phyloP scores from a whole-genome alignment of 2,329 filamentous ascomycete genomes.

The Colletotrichum lini region DNA sequence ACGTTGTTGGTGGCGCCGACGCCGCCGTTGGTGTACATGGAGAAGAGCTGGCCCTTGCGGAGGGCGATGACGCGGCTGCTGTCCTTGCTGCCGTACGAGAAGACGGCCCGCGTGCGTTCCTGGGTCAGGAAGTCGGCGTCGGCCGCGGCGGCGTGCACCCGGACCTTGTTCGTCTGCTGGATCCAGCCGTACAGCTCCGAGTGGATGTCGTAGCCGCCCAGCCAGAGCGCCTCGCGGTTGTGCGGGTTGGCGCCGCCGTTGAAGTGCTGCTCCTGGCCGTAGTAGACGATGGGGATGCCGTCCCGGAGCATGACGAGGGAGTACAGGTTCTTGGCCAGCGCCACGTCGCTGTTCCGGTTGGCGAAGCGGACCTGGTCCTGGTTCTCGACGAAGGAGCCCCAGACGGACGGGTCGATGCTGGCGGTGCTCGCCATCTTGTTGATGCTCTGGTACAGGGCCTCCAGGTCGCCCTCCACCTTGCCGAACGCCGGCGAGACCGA shows the following conservation, averaged over 20 bases:
- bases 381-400: conserved; percentile 68
- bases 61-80: conserved; percentile 40
- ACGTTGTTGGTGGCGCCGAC: conserved; percentile 49
- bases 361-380: conserved; percentile 68
- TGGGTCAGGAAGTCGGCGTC: conserved; percentile 33
- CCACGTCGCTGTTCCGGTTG: conserved; percentile 65
- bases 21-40: conserved; percentile 58
- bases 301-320: conserved; percentile 72
- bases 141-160: conserved; percentile 45
- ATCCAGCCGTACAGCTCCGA: conserved; percentile 65
- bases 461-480: conserved; percentile 43
- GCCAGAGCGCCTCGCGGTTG: conserved; percentile 72
- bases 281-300: conserved; percentile 76
- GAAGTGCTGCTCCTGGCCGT: conserved; percentile 76
- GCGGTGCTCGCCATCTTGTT: conserved; percentile 35
- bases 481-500: conserved; percentile 36
- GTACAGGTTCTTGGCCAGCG: conserved; percentile 72
- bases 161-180: conserved; percentile 63
- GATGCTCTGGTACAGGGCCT: conserved; percentile 48
- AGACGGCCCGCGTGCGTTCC: conserved; percentile 32
- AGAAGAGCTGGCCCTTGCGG: conserved; percentile 41
- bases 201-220: conserved; percentile 59
- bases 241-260: conserved; percentile 60
- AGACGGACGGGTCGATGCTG: conserved; percentile 46
- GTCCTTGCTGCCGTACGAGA: conserved; percentile 30